Base-by-base conservation (phyloP, 148 eudicot species). In the Rhododendron ovatum region DNA sequence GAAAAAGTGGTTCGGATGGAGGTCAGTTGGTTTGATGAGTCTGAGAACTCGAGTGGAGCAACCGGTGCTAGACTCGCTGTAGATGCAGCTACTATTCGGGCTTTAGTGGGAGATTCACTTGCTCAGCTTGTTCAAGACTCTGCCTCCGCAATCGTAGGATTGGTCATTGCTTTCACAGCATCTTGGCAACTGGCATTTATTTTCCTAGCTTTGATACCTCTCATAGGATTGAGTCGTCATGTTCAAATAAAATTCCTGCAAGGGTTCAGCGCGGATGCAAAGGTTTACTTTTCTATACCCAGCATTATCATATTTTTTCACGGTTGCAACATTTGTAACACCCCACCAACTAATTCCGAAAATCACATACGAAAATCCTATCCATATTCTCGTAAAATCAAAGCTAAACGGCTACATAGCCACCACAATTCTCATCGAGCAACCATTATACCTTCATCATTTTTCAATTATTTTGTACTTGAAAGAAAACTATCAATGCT, bases 1-100 rank as follows among this genome's bases (percentile, higher is more conserved):
- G 90, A 92, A 84, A 96, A 90, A 85, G 94, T 94, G 82, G 88
- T 96, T n/a, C 33, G 75, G 57, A 95, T 95, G 98, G 98, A 95
- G 88, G 90, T 95, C 9, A 88, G 93, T 53, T 95, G 97, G 97
- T 95, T 94, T 78, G 98, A 95, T 82, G 91, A 95, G 82, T 84
- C 95, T 0, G 90, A 93, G 14, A 89, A 95, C 86, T 93, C 98
- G 20, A 95, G 94, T 86, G 98, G 98, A 51, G 90, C 92, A 6
- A 92, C 94, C 80, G 98, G 98, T 57, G 93, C 98, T 59, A 91
- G 93, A 82, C 90, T 95, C 22, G 93, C 41, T 39, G 41, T 92
- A 10, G 95, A 95, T 91, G 98, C 98, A 45, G 94, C 98, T 0
- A 86, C 85, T 10, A 91, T 94, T 5, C 91, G 98, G 37, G 95